A percentile compares a stretch with the other conserved stretches of the same genome.
These are phyloP conservation scores for Xerocomus cyaneibrunnescens DNA, from an alignment of 1,284 basidiomycete genomes.

Conservation along the genomic window DNA sequence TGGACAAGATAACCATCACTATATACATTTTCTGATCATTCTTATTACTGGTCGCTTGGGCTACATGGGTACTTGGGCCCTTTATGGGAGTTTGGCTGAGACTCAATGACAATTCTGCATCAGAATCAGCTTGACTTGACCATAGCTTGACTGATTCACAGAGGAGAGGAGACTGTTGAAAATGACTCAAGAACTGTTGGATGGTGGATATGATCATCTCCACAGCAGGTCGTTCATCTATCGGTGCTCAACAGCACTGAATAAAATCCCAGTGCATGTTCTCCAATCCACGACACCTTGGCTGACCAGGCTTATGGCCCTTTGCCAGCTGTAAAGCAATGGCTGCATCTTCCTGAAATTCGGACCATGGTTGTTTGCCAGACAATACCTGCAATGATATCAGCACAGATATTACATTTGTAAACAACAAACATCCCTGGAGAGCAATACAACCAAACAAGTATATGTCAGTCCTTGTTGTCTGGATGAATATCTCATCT, in stretches of 20 bases:
- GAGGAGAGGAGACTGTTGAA: not conserved
- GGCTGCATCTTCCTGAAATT: not conserved
- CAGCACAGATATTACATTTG: fast-evolving
- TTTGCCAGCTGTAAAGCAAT: not conserved
- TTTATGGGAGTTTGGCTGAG: no score
- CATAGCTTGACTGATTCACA: not conserved
- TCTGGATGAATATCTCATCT: no score
- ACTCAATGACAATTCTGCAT: no score
- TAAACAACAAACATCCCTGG: not conserved
- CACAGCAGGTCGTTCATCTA: not conserved
- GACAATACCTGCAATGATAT: slow-evolving; percentile 7
- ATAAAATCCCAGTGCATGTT: not conserved
- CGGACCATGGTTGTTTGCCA: slow-evolving; percentile 3
- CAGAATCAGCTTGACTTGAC: no score
- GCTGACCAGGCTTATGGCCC: slow-evolving; percentile 6
- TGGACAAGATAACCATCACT: no score
- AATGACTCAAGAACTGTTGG: not conserved
- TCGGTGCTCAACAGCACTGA: not conserved
- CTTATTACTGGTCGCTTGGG: no score
- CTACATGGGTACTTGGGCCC: no score
- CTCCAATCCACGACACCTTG: not conserved
- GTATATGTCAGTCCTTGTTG: slow-evolving; percentile 13
- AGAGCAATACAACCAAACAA: slow-evolving; percentile 15
- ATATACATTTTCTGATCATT: no score
- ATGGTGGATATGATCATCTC: not conserved